phyloP scores from a whole-genome alignment of 208 protist genomes.

The Crithidia bombi region DNA sequence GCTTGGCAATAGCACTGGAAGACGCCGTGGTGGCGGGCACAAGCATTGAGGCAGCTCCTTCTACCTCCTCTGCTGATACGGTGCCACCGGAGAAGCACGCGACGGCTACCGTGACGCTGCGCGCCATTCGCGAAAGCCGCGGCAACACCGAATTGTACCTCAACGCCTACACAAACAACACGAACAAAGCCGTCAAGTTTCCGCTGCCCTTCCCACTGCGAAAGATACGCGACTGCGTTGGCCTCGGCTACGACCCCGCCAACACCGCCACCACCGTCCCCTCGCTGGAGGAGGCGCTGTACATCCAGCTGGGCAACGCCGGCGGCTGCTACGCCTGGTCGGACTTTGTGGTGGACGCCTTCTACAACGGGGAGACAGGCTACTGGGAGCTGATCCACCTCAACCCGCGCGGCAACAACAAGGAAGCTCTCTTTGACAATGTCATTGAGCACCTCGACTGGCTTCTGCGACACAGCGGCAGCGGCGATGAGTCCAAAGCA shows the following conservation, averaged over 20 bases:
- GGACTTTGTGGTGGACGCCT: conserved; percentile 75
- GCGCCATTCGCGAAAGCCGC: conserved; percentile 41
- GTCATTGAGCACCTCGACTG: conserved; percentile 66
- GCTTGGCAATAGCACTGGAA: conserved; percentile 12
- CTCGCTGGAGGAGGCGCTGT: conserved; percentile 56
- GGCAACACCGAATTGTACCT: conserved; percentile 44
- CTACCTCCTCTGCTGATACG: neutral
- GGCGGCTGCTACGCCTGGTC: conserved; percentile 85
- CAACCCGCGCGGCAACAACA: conserved; percentile 54
- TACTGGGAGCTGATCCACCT: conserved; percentile 69
- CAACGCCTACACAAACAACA: conserved; percentile 54
- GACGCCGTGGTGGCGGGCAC: conserved; percentile 3
- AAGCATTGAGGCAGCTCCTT: neutral
- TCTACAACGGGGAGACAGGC: conserved; percentile 58
- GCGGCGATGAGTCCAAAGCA: neutral
- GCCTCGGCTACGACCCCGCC: conserved; percentile 40
- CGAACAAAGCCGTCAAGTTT: conserved; percentile 42
- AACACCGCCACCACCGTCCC: neutral
- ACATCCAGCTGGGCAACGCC: conserved; percentile 76
- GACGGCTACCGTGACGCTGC: conserved; percentile 59
- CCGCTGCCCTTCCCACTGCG: conserved; percentile 66
- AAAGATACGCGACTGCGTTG: conserved; percentile 64
- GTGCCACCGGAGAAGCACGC: conserved; percentile 23
- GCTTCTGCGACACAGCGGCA: conserved; percentile 38
- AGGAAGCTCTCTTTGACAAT: conserved; percentile 66